Conservation (phyloP, 1,284 basidiomycete species). For the Sanguinoderma infundibulare region DNA sequence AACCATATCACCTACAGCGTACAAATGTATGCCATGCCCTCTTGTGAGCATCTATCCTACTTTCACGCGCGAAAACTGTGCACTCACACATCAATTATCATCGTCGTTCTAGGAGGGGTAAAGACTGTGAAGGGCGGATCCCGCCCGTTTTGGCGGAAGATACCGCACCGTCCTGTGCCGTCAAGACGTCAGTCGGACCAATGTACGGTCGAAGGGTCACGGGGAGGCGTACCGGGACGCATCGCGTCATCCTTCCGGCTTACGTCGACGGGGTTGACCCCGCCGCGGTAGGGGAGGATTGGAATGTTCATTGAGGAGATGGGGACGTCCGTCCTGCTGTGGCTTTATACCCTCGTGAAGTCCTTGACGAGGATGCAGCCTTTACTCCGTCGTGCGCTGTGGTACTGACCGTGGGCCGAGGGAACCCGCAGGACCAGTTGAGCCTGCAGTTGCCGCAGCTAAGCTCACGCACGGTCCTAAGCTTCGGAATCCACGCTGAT, state of each 20-base stretch:
- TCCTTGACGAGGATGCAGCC: too few species aligned
- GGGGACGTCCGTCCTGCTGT: too few species aligned
- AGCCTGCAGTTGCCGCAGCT: too few species aligned
- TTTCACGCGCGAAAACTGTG: background rate
- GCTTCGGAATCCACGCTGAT: too few species aligned
- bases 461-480: too few species aligned
- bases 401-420: too few species aligned
- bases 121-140: background rate
- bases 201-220: background rate
- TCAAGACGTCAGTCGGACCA: background rate
- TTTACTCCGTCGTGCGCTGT: too few species aligned
- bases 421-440: too few species aligned
- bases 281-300: background rate
- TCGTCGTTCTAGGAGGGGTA: background rate
- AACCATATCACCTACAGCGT: too few species aligned
- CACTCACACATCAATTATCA: background rate
- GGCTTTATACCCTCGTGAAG: background rate
- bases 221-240: background rate
- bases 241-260: background rate
- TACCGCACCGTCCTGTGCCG: background rate
- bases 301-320: background rate
- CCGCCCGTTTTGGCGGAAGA: background rate
- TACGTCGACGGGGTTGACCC: background rate
- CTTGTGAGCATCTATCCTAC: background rate
- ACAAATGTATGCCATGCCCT: background rate